Evolutionary conservation across 176 grass and related monocot genomes (phyloP).

Genomic region (Bromus sterilis): DNA sequence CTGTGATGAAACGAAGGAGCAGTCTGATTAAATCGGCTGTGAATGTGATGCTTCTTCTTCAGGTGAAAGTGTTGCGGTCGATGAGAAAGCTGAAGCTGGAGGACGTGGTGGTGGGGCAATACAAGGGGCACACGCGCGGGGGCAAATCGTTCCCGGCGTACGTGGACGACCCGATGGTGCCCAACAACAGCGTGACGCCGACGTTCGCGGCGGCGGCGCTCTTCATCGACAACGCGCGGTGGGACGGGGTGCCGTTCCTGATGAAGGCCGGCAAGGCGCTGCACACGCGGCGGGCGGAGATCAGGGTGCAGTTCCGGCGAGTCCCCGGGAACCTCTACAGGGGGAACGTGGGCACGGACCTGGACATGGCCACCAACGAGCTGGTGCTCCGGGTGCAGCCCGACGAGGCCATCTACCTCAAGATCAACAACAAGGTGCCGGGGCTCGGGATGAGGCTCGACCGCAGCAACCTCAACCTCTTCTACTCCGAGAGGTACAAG

Average conservation of each 20-base stretch:
- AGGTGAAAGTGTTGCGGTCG: slow-evolving; percentile 86
- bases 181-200: slow-evolving; percentile 74
- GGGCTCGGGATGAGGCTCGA: slow-evolving; percentile 85
- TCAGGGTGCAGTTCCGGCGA: slow-evolving; percentile 90
- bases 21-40: no score
- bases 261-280: slow-evolving; percentile 98
- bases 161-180: slow-evolving; percentile 71
- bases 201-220: slow-evolving; percentile 87
- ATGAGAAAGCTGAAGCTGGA: slow-evolving; percentile 70
- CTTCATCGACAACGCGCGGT: slow-evolving; percentile 95
- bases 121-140: slow-evolving; percentile 68
- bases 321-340: slow-evolving; percentile 90
- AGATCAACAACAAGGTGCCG: slow-evolving; percentile 91
- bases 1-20: no score
- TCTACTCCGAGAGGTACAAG: slow-evolving; percentile 57
- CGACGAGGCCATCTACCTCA: slow-evolving; percentile 93
- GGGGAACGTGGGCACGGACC: slow-evolving; percentile 33
- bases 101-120: slow-evolving; percentile 90
- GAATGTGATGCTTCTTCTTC: background rate
- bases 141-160: slow-evolving; percentile 66
- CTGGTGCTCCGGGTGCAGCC: slow-evolving; percentile 87
- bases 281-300: slow-evolving; percentile 63
- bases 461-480: slow-evolving; percentile 80
- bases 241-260: slow-evolving; percentile 92
- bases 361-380: slow-evolving; percentile 79